A percentile compares a stretch with the other conserved stretches of the same genome.
Conservation (phyloP, 495 filamentous ascomycete genomes). For the Daldinia loculata region DNA sequence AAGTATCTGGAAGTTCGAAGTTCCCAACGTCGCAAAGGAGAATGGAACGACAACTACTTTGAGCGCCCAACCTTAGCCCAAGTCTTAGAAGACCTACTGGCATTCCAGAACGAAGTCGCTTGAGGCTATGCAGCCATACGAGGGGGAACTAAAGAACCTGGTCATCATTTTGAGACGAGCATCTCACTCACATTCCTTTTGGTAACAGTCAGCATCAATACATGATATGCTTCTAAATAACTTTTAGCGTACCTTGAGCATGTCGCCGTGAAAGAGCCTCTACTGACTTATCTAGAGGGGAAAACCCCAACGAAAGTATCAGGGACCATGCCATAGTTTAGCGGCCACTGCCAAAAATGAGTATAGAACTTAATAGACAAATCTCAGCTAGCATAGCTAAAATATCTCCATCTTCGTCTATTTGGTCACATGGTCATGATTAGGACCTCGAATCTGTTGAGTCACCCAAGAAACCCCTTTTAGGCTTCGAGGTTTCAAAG, state of each 20-base stretch:
- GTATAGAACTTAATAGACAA: constrained; percentile 1
- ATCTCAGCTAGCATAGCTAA: neutral
- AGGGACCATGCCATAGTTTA: neutral
- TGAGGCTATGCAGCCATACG: neutral
- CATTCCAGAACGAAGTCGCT: constrained; percentile 28
- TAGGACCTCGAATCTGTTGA: neutral
- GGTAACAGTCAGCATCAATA: constrained; percentile 8
- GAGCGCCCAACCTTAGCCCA: constrained; percentile 50
- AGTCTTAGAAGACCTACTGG: constrained; percentile 42
- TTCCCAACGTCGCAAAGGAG: constrained; percentile 42
- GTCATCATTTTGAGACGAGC: neutral
- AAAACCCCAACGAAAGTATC: neutral
- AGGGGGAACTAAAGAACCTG: neutral
- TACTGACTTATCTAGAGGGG: constrained; percentile 4
- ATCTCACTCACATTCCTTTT: neutral
- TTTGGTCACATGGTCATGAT: neutral
- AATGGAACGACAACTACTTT: constrained; percentile 56
- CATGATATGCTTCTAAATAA: neutral
- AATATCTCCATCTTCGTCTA: neutral
- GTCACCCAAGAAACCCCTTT: neutral
- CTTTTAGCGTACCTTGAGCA: neutral
- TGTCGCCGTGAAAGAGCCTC: constrained; percentile 6
- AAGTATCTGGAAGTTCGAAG: constrained; percentile 48
- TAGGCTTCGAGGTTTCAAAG: neutral
- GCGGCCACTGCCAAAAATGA: neutral